phyloP scores from a whole-genome alignment of 2,329 filamentous ascomycete species.

The Simplicillium aogashimaense region DNA sequence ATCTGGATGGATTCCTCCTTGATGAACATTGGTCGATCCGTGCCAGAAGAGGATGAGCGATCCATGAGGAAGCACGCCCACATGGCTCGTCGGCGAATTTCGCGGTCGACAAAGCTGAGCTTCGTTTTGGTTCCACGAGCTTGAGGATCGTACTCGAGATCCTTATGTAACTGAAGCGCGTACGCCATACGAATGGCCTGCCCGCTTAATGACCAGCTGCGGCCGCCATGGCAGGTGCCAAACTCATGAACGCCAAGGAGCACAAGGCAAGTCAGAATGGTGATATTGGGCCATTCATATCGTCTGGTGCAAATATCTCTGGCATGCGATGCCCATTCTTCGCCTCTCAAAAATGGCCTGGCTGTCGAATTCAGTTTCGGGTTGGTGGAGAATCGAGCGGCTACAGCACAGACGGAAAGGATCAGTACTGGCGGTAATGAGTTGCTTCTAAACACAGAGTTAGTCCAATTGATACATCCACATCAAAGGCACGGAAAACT shows the following conservation, averaged over 20 bases:
- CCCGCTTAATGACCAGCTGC: conserved; percentile 92
- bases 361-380: conserved; percentile 67
- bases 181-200: conserved; percentile 97
- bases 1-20: conserved; percentile 83
- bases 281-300: conserved; percentile 94
- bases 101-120: conserved; percentile 82
- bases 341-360: conserved; percentile 71
- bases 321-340: conserved; percentile 84
- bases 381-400: conserved; percentile 89
- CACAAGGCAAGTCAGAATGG: conserved; percentile 82
- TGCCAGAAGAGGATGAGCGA: conserved; percentile 91
- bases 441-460: conserved; percentile 18
- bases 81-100: conserved; percentile 90
- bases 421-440: conserved; percentile 82
- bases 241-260: conserved; percentile 90
- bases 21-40: conserved; percentile 83
- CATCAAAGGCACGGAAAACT: conserved; percentile 15
- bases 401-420: conserved; percentile 88
- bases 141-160: conserved; percentile 72
- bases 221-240: conserved; percentile 88
- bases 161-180: conserved; percentile 84
- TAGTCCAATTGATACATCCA: too few species aligned
- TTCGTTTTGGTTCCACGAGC: conserved; percentile 52
- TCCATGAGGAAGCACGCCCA: conserved; percentile 99
- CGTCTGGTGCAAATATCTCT: conserved; percentile 76